Percentiles rank a stretch among this genome's conserved stretches.
These are phyloP conservation scores for Trametes sanguinea DNA, from an alignment of 768 basidiomycete genomes.

Conservation along the genomic window DNA sequence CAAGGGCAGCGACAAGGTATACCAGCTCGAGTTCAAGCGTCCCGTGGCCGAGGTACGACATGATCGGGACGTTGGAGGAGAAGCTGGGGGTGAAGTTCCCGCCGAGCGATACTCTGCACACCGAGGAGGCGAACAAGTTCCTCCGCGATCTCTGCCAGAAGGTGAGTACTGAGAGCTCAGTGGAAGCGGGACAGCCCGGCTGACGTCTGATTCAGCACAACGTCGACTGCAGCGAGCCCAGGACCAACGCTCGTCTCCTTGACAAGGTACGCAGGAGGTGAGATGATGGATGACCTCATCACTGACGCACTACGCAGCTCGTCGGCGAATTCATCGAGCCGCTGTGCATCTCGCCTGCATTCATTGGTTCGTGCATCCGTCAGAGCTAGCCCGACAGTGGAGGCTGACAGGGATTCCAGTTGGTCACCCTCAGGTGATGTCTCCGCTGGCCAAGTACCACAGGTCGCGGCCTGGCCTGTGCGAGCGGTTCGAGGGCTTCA, in stretches of 20 bases:
- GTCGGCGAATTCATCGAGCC: conserved; percentile 98
- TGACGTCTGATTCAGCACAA: conserved; percentile 61
- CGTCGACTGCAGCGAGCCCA: conserved; percentile 94
- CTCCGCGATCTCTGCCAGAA: conserved; percentile 81
- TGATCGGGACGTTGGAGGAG: conserved; percentile 95
- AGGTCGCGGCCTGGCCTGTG: conserved; percentile 96
- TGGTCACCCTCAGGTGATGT: conserved; percentile 99
- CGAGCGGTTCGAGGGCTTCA: conserved; percentile 98
- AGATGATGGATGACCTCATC: neutral
- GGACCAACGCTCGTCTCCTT: conserved; percentile 90
- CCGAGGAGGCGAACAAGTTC: conserved; percentile 86
- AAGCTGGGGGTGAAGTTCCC: conserved; percentile 93
- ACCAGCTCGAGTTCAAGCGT: conserved; percentile 85
- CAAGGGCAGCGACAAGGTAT: conserved; percentile 73
- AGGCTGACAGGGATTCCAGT: conserved; percentile 44
- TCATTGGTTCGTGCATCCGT: conserved; percentile 66
- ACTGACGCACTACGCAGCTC: conserved; percentile 51
- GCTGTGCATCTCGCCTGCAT: conserved; percentile 93
- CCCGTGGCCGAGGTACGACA: conserved; percentile 98
- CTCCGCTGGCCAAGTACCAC: conserved; percentile 98
- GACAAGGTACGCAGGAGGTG: conserved; percentile 67
- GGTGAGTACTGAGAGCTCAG: conserved; percentile 43
- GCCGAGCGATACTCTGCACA: conserved; percentile 86
- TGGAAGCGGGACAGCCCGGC: neutral
- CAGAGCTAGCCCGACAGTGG: neutral